phyloP scores from a whole-genome alignment of 2,329 filamentous ascomycete species.

The Penicillium sp. region DNA sequence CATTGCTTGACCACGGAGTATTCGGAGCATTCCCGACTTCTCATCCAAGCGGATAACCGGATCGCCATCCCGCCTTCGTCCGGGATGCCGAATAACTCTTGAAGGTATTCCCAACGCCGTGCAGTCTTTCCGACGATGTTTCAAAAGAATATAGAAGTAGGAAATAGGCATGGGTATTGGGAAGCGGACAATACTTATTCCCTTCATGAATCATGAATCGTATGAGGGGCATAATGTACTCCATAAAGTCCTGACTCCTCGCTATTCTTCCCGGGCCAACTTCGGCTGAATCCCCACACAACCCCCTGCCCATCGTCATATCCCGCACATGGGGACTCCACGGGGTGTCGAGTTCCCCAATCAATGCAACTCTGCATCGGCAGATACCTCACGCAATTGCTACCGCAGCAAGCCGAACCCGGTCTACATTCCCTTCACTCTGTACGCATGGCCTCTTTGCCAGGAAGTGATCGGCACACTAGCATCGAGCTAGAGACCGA shows the following conservation, averaged over 20 bases:
- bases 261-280: constrained; percentile 7
- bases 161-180: no score
- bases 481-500: not conserved
- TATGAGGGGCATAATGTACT: no score
- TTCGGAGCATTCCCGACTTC: not conserved
- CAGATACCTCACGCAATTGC: not conserved
- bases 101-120: no score
- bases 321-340: not conserved
- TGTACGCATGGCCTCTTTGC: not conserved
- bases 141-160: no score
- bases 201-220: no score
- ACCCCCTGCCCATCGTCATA: not conserved
- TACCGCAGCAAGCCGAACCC: not conserved
- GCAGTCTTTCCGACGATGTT: not conserved
- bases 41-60: not conserved
- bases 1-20: not conserved
- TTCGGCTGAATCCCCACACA: constrained; percentile 16
- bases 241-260: no score
- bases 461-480: not conserved
- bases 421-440: not conserved
- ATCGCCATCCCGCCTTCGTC: not conserved
- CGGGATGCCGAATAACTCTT: not conserved
- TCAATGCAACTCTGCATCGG: not conserved
- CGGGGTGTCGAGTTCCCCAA: not conserved
- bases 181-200: no score